Percentiles rank a stretch among this genome's conserved stretches.
Evolutionary conservation across 2,329 filamentous ascomycete genomes (phyloP).

Genomic region (Fusarium foetens): DNA sequence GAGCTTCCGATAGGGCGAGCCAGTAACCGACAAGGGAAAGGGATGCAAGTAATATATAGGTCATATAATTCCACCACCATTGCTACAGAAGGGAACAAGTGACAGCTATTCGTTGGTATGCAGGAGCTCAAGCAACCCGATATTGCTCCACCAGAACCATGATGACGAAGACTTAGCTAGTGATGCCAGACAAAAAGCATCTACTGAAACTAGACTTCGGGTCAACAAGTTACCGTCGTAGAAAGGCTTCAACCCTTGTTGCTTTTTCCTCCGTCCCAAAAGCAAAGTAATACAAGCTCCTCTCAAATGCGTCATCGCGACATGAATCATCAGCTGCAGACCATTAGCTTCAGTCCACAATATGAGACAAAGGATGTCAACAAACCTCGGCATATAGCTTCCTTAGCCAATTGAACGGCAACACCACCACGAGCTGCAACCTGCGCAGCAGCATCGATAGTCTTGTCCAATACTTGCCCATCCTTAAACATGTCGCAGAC

Average conservation of each 20-base stretch:
- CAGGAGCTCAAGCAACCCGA: constrained; percentile 16
- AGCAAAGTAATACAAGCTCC: constrained; percentile 50
- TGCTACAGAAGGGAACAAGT: constrained; percentile 6
- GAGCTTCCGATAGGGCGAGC: constrained; percentile 28
- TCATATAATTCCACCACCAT: constrained; percentile 1
- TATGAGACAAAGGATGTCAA: not conserved
- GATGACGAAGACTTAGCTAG: not conserved
- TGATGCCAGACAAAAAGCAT: not conserved
- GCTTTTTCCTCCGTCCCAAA: constrained; percentile 44
- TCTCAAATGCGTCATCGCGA: constrained; percentile 49
- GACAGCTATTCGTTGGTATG: constrained; percentile 25
- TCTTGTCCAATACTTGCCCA: constrained; percentile 37
- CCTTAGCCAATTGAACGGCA: constrained; percentile 45
- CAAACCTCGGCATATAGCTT: constrained; percentile 46
- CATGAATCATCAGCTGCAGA: constrained; percentile 39
- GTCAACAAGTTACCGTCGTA: not conserved
- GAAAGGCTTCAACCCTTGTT: constrained; percentile 11
- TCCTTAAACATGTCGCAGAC: constrained; percentile 38
- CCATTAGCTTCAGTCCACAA: not conserved
- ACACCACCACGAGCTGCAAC: constrained; percentile 1
- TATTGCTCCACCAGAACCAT: not conserved
- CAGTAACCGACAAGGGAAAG: constrained; percentile 18
- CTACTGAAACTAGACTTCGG: not conserved
- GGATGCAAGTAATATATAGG: constrained; percentile 11
- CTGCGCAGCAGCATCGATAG: constrained; percentile 39